phyloP scores from a whole-genome alignment of 495 filamentous ascomycete species.

The Aspergillus baeticus region DNA sequence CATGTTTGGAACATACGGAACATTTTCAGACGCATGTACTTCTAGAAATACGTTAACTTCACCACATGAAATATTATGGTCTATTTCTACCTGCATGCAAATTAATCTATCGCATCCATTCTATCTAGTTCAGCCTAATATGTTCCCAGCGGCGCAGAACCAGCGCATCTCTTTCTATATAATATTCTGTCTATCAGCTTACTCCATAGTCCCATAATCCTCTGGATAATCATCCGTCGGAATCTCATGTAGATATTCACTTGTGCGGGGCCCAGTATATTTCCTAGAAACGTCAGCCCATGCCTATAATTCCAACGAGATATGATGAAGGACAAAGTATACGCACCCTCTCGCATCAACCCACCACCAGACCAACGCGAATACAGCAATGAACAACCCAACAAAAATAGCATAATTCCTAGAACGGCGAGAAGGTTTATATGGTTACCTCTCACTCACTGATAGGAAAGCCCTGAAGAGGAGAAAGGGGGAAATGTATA shows the following conservation, averaged over 20 bases:
- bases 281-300: slow-evolving; percentile 28
- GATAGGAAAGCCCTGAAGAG: background rate
- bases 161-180: background rate
- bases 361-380: slow-evolving; percentile 68
- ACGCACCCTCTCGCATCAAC: slow-evolving; percentile 56
- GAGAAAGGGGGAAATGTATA: background rate
- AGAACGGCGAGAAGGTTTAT: background rate
- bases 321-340: background rate
- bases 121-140: no score
- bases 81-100: no score
- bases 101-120: no score
- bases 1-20: background rate
- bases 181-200: background rate
- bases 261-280: slow-evolving; percentile 58
- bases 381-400: slow-evolving; percentile 58
- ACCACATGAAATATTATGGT: background rate
- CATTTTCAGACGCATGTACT: slow-evolving; percentile 3
- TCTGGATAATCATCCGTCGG: slow-evolving; percentile 32
- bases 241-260: slow-evolving; percentile 41
- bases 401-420: slow-evolving; percentile 71
- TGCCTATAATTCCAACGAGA: background rate
- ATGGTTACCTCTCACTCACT: background rate
- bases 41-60: slow-evolving; percentile 3
- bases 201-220: slow-evolving; percentile 25
- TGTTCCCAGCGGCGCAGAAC: no score